Evolutionary conservation across 225 moss, liverwort and hornwort species (phyloP), one percentile per base, ranked within the genome.

Genomic region (Sphagnum contortum): DNA sequence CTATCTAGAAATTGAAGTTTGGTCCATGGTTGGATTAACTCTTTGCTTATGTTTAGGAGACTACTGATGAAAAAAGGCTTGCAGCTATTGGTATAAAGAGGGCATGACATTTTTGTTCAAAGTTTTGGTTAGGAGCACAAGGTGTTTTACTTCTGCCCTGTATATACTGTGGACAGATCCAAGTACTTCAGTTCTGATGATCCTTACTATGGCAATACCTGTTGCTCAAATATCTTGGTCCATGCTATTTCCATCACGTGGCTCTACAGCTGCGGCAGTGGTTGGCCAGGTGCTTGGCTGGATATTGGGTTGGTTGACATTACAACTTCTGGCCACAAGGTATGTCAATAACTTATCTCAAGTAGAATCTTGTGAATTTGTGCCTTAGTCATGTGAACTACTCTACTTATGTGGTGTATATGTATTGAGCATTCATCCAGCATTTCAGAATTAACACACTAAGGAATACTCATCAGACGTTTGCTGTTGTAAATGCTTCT

Each of bases 201-300:
- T 74, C 14, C 80, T 83, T 58, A 74, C 80, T 9, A 49, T 77
- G 66, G 72, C 80, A 72, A 77, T 80, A 64, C 80, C 80, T 45
- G 44, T 75, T 57, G 70, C 68, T 69, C 80, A 77, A 68, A 63
- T 80, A 64, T 65, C 57, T 12, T 73, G 77, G 50, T 76, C 76
- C 12, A 56, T 71, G 59, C 62, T 77, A 3, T 69, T 74, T 71
- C 68, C 80, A 44, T 72, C 77, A 48, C 69, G 58, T n/a, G 76
- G 70, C 48, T 72, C 72, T 49, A 55, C 77, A 55, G 62, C 74
- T 48, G 55, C 62, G 62, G 80, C 80, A n/a, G 46, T 75, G 5
- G 60, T 68, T 9, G 80, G 83, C 57, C 80, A 83, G 71, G 72
- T 71, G 63, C 56, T 72, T 45, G 80, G 83, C 58, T 83, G 83